A percentile compares a stretch with the other conserved stretches of the same genome.
These are phyloP conservation scores for Penicillium sclerotiorum DNA, from an alignment of 2,329 filamentous ascomycete genomes.

Conservation along the genomic window DNA sequence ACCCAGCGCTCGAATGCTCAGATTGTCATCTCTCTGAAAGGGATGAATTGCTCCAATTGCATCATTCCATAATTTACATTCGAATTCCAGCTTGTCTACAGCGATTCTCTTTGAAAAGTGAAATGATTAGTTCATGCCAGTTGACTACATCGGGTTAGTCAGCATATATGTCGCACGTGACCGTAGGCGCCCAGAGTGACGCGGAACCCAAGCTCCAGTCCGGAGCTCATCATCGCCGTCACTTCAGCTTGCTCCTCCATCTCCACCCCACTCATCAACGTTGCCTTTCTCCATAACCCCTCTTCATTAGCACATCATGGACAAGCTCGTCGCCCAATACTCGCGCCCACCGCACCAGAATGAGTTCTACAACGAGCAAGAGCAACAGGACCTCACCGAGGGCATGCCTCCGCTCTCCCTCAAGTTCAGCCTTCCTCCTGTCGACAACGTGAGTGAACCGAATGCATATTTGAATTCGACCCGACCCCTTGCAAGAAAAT, in stretches of 20 bases:
- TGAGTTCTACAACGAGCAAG: slow-evolving; percentile 71
- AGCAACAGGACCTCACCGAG: slow-evolving; percentile 73
- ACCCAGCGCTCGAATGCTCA: too few species aligned
- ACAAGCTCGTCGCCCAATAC: slow-evolving; percentile 91
- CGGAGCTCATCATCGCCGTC: slow-evolving; percentile 27
- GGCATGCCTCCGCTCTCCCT: slow-evolving; percentile 76
- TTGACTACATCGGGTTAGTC: too few species aligned
- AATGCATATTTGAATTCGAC: neutral
- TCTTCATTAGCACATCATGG: slow-evolving; percentile 62
- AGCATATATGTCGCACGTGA: slow-evolving; percentile 34
- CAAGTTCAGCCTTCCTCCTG: slow-evolving; percentile 92
- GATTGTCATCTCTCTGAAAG: too few species aligned
- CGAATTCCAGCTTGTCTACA: too few species aligned
- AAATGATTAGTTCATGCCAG: too few species aligned
- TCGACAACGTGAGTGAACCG: slow-evolving; percentile 72
- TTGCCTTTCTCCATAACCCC: slow-evolving; percentile 5
- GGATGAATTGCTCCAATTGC: too few species aligned
- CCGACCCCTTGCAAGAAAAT: too few species aligned
- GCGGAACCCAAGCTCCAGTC: slow-evolving; percentile 34
- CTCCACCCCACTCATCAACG: slow-evolving; percentile 6
- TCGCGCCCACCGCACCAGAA: slow-evolving; percentile 74
- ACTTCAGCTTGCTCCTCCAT: slow-evolving; percentile 18
- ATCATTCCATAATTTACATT: too few species aligned
- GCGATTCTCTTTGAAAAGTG: too few species aligned
- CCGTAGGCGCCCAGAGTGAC: slow-evolving; percentile 39